Evolutionary conservation across 2,329 filamentous ascomycete species (phyloP).

Genomic region (Xylaria sp.): DNA sequence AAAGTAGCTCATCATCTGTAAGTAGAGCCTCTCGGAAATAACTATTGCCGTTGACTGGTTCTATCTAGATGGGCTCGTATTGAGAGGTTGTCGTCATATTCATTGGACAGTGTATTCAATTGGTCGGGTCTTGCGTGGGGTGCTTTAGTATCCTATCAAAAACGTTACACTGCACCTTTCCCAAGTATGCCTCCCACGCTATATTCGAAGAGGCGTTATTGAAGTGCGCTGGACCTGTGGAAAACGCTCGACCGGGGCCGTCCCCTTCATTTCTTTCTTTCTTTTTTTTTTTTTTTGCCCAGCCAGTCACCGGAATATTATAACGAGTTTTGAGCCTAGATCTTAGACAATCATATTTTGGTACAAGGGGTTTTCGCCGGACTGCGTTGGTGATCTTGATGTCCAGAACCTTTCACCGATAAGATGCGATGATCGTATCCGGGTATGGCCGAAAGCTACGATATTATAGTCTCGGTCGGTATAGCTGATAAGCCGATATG

Average conservation of each 20-base stretch:
- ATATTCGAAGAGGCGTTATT: background rate
- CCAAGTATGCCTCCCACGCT: background rate
- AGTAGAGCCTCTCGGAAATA: background rate
- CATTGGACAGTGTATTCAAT: slow-evolving; percentile 19
- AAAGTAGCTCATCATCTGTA: background rate
- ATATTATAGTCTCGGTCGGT: background rate
- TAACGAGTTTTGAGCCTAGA: background rate
- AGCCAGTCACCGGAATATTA: slow-evolving; percentile 11
- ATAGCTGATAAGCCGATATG: background rate
- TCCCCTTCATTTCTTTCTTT: background rate
- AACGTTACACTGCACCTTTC: background rate
- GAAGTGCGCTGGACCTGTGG: background rate
- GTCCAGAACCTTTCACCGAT: background rate
- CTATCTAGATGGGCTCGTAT: background rate
- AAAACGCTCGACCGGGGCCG: background rate
- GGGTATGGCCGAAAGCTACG: background rate
- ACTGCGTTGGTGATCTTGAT: background rate
- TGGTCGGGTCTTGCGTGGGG: slow-evolving; percentile 13
- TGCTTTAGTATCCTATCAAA: background rate
- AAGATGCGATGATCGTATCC: background rate
- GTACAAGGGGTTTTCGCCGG: background rate
- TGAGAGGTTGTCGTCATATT: background rate
- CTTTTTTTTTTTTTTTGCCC: too few relatives aligned
- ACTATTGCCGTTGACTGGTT: background rate
- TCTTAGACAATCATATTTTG: background rate